Evolutionary conservation across 208 protist species (phyloP).

Genomic region (Crithidia mellificae): DNA sequence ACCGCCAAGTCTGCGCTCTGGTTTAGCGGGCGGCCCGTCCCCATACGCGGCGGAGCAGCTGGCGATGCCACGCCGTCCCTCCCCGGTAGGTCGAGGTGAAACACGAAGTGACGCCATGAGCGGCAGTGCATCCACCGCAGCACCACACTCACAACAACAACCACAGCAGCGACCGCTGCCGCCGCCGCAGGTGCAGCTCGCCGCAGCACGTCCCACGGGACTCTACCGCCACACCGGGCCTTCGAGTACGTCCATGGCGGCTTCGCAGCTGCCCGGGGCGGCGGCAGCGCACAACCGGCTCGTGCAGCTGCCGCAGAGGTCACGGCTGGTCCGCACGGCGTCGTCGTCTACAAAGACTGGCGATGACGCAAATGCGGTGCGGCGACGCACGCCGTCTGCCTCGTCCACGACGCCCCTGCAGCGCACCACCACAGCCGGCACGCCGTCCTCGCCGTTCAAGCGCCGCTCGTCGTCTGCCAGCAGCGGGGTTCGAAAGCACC

Average conservation of each 20-base stretch:
- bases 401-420: background rate
- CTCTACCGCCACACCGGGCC: slow-evolving; percentile 4
- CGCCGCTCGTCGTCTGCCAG: slow-evolving; percentile 2
- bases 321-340: slow-evolving; percentile 10
- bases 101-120: too few relatives aligned
- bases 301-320: slow-evolving; percentile 10
- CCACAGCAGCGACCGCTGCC: slow-evolving; percentile 6
- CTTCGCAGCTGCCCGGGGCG: slow-evolving; percentile 24
- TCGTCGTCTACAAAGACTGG: background rate
- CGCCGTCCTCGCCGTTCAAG: background rate
- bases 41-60: slow-evolving; percentile 26
- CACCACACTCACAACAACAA: background rate
- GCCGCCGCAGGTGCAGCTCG: slow-evolving; percentile 26
- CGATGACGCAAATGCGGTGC: background rate
- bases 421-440: background rate
- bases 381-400: slow-evolving; percentile 15
- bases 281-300: slow-evolving; percentile 24
- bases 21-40: slow-evolving; percentile 3
- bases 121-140: background rate
- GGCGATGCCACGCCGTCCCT: slow-evolving; percentile 22
- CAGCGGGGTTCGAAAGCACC: background rate
- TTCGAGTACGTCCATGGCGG: slow-evolving; percentile 19
- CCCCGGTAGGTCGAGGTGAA: too few relatives aligned
- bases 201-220: slow-evolving; percentile 12
- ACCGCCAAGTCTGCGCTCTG: slow-evolving; percentile 15